These are phyloP conservation scores for Quercus rubra DNA, from an alignment of 306 rosid genomes.

Conservation along the genomic window DNA sequence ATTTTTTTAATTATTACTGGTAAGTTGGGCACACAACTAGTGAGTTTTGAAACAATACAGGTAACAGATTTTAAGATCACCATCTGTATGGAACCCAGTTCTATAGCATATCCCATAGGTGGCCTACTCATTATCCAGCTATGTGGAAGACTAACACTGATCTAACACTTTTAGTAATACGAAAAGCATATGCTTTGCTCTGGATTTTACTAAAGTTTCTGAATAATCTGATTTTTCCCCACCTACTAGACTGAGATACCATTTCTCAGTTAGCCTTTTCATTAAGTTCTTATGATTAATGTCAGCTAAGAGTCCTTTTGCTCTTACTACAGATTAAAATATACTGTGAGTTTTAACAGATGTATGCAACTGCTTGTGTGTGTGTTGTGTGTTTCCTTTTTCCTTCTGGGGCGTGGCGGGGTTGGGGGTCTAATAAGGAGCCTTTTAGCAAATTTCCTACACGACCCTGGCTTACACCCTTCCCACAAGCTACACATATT, in stretches of 20 bases:
- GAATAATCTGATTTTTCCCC: neutral
- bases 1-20: neutral
- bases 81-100: neutral
- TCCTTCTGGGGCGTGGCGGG: neutral
- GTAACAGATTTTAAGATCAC: neutral
- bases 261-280: too few relatives aligned
- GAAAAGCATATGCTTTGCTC: neutral
- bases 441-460: neutral
- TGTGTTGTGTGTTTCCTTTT: neutral
- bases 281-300: neutral
- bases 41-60: too few relatives aligned
- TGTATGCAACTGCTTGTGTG: neutral
- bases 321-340: neutral
- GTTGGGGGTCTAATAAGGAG: neutral
- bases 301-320: neutral
- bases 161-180: neutral
- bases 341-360: neutral
- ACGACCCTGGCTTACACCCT: neutral
- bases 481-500: neutral
- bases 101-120: neutral
- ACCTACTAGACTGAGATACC: too few relatives aligned
- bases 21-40: too few relatives aligned
- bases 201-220: neutral
- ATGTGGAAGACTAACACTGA: constrained; percentile 12
- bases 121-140: neutral